Base-by-base conservation (phyloP, 495 filamentous ascomycete species). In the Podospora tetraspora region DNA sequence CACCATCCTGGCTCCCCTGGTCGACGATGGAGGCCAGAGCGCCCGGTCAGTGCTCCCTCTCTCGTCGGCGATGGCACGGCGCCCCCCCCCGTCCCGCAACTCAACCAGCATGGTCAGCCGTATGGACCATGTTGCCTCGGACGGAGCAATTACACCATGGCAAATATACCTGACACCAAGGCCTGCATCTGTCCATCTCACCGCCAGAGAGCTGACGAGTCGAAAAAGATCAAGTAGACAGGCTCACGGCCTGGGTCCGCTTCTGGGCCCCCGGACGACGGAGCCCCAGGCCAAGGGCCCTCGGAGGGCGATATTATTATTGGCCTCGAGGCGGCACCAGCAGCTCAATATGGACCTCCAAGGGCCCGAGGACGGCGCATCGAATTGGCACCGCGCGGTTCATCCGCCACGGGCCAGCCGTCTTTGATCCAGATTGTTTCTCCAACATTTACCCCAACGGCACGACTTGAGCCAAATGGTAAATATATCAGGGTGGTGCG, bases 341-440 rank as follows among this genome's bases (percentile, higher is more conserved):
- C 67, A 67, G 56, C 30, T 57, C 63, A 67, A 70, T 70, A 67
- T 71, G 65, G 69, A 43, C 63, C 19, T 56, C 27, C 57, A 37
- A 52, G 58, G 37, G 34, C 32, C 59, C 30, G 24, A 34, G n/a
- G 59, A 66, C 57, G 30, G 58, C 32, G 37, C 69, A 62, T 70
- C 69, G 62, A 70, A 70, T 70, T 70, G 65, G 61, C 30, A 27
- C 16, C 22, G 58, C 25, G 43, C 63, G 57, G 66, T 70, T 69
- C 56, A 60, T 43, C 57, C 43, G 27, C 57, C 30, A 59, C 63
- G 30, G 63, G 43, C 57, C 66, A 64, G 64, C 61, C 67, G 32
- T 59, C 64, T 23, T 74, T 70, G 66, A 74, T 74, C 70, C 70
- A 72, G 70, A 74, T 74, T 74, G 66, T 66, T 70, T 72, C 67